Evolutionary conservation across 768 basidiomycete species (phyloP).

Genomic region (Serendipita sp.): DNA sequence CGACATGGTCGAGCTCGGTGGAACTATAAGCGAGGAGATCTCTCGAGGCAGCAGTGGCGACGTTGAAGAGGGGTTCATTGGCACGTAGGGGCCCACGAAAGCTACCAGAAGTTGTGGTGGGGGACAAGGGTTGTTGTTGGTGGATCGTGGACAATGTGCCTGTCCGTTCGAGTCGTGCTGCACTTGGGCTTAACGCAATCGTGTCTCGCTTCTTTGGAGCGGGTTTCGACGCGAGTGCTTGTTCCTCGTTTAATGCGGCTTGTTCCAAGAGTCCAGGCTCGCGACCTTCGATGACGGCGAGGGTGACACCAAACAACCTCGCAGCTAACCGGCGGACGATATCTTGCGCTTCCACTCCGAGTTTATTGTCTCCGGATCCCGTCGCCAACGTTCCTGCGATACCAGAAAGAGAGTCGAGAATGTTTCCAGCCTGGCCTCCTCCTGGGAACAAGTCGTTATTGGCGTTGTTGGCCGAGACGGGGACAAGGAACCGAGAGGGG

Average conservation of each 20-base stretch:
- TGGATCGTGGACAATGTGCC: not conserved
- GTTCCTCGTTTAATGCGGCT: not conserved
- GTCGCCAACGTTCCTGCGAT: not conserved
- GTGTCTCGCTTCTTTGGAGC: not conserved
- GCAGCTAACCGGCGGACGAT: not conserved
- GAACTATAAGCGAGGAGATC: not conserved
- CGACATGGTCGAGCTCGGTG: not conserved
- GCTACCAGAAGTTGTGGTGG: not conserved
- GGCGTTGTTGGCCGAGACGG: not conserved
- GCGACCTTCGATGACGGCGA: not conserved
- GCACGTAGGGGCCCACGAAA: not conserved
- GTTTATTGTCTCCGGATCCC: not conserved
- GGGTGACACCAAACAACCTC: not conserved
- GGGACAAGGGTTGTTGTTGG: not conserved
- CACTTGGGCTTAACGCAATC: not conserved
- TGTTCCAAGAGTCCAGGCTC: not conserved
- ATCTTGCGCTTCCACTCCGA: not conserved
- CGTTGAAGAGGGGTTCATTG: not conserved
- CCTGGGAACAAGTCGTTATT: too few species aligned
- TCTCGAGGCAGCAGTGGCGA: not conserved
- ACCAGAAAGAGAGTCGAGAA: not conserved
- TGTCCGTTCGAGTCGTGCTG: not conserved
- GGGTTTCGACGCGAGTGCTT: not conserved
- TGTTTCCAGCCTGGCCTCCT: not conserved
- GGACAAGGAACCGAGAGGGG: constrained; percentile 20